Evolutionary conservation across 495 filamentous ascomycete species (phyloP).

Genomic region (Hyaloscypha bicolor): DNA sequence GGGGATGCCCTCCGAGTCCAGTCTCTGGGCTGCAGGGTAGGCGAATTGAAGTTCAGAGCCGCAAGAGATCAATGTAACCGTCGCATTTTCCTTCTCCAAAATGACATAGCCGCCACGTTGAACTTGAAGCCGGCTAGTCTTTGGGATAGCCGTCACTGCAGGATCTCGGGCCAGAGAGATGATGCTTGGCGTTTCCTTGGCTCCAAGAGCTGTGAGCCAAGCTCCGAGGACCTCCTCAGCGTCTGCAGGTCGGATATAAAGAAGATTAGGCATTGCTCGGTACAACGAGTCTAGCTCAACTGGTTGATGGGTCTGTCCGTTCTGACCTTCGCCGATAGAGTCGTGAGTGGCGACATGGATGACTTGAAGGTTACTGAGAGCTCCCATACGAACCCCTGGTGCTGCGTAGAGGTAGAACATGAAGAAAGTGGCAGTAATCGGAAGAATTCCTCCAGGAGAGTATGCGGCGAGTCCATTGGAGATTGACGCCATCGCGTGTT

Average conservation of each 20-base stretch:
- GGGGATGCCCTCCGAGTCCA: not conserved
- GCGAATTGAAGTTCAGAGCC: constrained; percentile 39
- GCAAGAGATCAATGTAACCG: constrained; percentile 39
- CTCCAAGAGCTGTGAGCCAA: constrained; percentile 50
- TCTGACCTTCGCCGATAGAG: constrained; percentile 59
- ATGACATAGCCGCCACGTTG: constrained; percentile 40
- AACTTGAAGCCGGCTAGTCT: constrained; percentile 31
- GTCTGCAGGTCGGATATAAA: constrained; percentile 57
- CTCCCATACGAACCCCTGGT: constrained; percentile 61
- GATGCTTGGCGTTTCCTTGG: constrained; percentile 42
- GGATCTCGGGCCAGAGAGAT: constrained; percentile 36
- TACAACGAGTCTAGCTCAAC: constrained; percentile 60
- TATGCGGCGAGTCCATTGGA: constrained; percentile 58
- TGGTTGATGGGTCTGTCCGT: constrained; percentile 64
- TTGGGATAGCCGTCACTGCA: constrained; percentile 26
- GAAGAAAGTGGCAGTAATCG: constrained; percentile 56
- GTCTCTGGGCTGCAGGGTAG: constrained; percentile 33
- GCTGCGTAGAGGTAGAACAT: constrained; percentile 59
- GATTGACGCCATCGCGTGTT: constrained; percentile 56
- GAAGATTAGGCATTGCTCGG: constrained; percentile 61
- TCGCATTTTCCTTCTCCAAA: constrained; percentile 32
- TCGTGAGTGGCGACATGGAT: constrained; percentile 66
- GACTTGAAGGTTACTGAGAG: constrained; percentile 55
- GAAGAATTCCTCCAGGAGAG: constrained; percentile 50
- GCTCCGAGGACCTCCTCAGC: constrained; percentile 59